A percentile compares a stretch with the other conserved stretches of the same genome.
phyloP scores from a whole-genome alignment of 2,329 filamentous ascomycete genomes.

The Verticillium zaregamsianum region DNA sequence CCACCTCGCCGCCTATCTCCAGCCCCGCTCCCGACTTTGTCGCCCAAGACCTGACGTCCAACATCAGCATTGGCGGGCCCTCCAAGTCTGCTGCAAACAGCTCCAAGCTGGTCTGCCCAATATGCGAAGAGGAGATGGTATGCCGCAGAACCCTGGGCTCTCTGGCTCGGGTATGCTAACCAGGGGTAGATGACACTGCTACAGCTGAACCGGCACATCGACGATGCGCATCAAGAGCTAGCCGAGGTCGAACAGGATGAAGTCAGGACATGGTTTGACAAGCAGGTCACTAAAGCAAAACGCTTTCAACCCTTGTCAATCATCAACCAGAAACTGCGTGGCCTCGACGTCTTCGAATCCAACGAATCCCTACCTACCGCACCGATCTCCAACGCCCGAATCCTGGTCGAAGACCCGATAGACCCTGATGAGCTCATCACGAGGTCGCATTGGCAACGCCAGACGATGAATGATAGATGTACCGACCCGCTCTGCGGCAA shows the following conservation, averaged over 20 bases:
- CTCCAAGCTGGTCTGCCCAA: slow-evolving; percentile 83
- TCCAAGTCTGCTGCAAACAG: slow-evolving; percentile 53
- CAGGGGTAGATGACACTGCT: slow-evolving; percentile 74
- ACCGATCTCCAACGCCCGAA: slow-evolving; percentile 24
- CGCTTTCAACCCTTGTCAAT: slow-evolving; percentile 87
- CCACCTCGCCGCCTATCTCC: slow-evolving; percentile 55
- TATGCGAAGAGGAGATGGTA: slow-evolving; percentile 98
- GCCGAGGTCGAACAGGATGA: slow-evolving; percentile 87
- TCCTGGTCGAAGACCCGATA: slow-evolving; percentile 36
- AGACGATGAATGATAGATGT: slow-evolving; percentile 71
- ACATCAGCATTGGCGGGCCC: slow-evolving; percentile 63
- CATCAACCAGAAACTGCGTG: slow-evolving; percentile 89
- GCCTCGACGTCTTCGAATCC: slow-evolving; percentile 88
- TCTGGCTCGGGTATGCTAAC: slow-evolving; percentile 9
- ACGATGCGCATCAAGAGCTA: slow-evolving; percentile 86
- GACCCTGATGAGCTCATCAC: slow-evolving; percentile 92
- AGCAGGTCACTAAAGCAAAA: slow-evolving; percentile 89
- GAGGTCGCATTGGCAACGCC: slow-evolving; percentile 81
- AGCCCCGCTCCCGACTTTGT: slow-evolving; percentile 64
- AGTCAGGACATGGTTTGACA: slow-evolving; percentile 95
- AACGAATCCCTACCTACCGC: slow-evolving; percentile 61
- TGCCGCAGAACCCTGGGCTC: slow-evolving; percentile 14
- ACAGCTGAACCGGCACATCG: slow-evolving; percentile 79
- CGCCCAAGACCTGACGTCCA: slow-evolving; percentile 73
- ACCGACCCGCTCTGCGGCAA: slow-evolving; percentile 84